Percentiles rank a stretch among this genome's conserved stretches.
Evolutionary conservation across 805 yeast genomes (phyloP).

Genomic region (Ogataea nitratoaversa): DNA sequence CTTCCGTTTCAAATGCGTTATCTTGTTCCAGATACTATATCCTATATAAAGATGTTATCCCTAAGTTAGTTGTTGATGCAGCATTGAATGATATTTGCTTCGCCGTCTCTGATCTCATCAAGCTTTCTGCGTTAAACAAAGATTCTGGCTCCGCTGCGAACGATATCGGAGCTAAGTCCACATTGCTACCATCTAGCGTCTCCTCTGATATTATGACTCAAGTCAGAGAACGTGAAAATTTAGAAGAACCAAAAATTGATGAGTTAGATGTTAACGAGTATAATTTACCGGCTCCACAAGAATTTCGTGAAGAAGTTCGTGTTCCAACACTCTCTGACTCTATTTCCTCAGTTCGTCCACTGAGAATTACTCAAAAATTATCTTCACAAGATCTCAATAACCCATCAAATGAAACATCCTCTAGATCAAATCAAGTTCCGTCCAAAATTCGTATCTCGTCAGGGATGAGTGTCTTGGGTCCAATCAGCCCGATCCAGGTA

Average conservation of each 20-base stretch:
- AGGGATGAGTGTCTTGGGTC: not conserved
- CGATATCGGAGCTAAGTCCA: not conserved
- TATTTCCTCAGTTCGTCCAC: conserved; percentile 56
- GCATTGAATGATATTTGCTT: conserved; percentile 72
- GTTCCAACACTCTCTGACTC: conserved; percentile 15
- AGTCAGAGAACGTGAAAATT: not conserved
- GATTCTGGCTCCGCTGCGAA: not conserved
- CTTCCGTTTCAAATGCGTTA: conserved; percentile 68
- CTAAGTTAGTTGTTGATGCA: conserved; percentile 66
- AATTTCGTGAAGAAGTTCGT: conserved; percentile 1
- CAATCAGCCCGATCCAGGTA: conserved; percentile 14
- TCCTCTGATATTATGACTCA: not conserved
- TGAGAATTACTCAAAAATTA: conserved; percentile 60
- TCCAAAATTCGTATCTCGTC: conserved; percentile 1
- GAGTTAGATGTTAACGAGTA: not conserved
- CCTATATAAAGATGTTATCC: conserved; percentile 58
- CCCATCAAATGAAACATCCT: not conserved
- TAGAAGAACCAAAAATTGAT: not conserved
- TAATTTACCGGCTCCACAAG: not conserved
- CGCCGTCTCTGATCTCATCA: conserved; percentile 46
- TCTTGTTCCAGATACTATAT: conserved; percentile 75
- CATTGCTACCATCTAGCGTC: not conserved
- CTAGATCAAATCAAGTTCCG: not conserved
- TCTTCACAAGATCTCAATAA: conserved; percentile 14
- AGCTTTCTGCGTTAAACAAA: not conserved